Evolutionary conservation across 345 rosid genomes (phyloP).

Genomic region (Euphorbia lathyris): DNA sequence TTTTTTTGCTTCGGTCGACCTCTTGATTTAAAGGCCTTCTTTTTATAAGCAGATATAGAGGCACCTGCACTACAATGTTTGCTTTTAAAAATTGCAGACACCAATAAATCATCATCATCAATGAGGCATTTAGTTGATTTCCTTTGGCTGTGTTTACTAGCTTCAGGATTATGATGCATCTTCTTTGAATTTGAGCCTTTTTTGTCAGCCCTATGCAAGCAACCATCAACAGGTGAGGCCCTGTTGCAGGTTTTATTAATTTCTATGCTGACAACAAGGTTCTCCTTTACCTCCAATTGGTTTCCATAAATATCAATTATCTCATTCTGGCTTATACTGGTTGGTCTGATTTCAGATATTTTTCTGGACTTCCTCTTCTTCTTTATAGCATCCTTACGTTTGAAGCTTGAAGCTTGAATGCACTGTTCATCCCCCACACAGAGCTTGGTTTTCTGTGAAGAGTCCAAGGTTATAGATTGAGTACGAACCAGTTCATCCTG

Average conservation of each 20-base stretch:
- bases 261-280: conserved; percentile 14
- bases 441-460: conserved; percentile 23
- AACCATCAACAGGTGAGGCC: conserved; percentile 19
- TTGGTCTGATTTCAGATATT: conserved; percentile 54
- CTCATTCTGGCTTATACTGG: conserved; percentile 33
- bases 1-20: conserved; percentile 42
- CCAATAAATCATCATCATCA: conserved; percentile 60
- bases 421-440: conserved; percentile 37
- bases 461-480: conserved; percentile 24
- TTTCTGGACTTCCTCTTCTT: conserved; percentile 73
- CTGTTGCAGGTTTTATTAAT: conserved; percentile 21
- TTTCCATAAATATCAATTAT: conserved; percentile 21
- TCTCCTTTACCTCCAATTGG: conserved; percentile 28
- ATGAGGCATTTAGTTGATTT: conserved; percentile 44
- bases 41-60: conserved; percentile 42
- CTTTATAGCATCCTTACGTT: conserved; percentile 35
- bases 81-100: conserved; percentile 53
- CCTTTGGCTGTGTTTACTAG: conserved; percentile 36
- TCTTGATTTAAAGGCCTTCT: conserved; percentile 44
- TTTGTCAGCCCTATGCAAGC: conserved; percentile 26
- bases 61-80: conserved; percentile 38
- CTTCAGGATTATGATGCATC: conserved; percentile 25
- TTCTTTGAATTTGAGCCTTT: conserved; percentile 36
- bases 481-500: conserved; percentile 12
- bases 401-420: conserved; percentile 33